Percentiles rank a stretch among this genome's conserved stretches.
Evolutionary conservation across 805 yeast genomes (phyloP).

Genomic region (Teunomyces cretensis): DNA sequence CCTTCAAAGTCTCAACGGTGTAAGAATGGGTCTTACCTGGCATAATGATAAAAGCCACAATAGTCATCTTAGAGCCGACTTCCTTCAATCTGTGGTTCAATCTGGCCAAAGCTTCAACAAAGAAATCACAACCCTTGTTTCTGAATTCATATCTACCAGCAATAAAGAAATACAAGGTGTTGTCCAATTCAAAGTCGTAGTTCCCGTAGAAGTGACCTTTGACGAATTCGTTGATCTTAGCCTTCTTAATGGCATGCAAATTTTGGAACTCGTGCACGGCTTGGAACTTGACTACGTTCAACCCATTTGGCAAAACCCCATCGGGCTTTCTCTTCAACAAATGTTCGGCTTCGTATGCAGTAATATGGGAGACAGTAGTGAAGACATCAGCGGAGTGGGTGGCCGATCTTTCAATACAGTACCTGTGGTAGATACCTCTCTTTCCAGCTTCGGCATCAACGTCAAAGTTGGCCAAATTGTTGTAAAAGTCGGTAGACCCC

Average conservation of each 20-base stretch:
- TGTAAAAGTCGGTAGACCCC: constrained; percentile 93
- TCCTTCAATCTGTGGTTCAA: constrained; percentile 84
- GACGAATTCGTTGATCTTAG: constrained; percentile 88
- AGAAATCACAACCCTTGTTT: constrained; percentile 95
- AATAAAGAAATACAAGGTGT: constrained; percentile 91
- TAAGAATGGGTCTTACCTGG: constrained; percentile 94
- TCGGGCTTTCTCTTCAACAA: constrained; percentile 93
- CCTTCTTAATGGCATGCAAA: constrained; percentile 88
- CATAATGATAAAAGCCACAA: constrained; percentile 97
- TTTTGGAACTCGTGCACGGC: constrained; percentile 98
- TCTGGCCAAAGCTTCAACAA: constrained; percentile 88
- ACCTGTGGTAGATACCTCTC: constrained; percentile 94
- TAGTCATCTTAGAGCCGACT: constrained; percentile 81
- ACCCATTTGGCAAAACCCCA: constrained; percentile 95
- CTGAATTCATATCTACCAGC: constrained; percentile 97
- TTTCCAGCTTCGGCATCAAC: constrained; percentile 98
- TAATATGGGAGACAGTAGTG: constrained; percentile 95
- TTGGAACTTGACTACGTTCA: constrained; percentile 91
- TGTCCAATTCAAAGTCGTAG: constrained; percentile 89
- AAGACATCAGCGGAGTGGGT: constrained; percentile 95
- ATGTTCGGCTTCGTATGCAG: constrained; percentile 95
- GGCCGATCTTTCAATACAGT: constrained; percentile 95
- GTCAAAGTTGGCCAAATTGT: constrained; percentile 82
- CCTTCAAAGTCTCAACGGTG: constrained; percentile 92
- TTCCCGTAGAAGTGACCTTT: constrained; percentile 98